Evolutionary conservation across 2,329 filamentous ascomycete genomes (phyloP), one percentile per base, ranked within the genome.

Genomic region (Sordariomycetes sp.): DNA sequence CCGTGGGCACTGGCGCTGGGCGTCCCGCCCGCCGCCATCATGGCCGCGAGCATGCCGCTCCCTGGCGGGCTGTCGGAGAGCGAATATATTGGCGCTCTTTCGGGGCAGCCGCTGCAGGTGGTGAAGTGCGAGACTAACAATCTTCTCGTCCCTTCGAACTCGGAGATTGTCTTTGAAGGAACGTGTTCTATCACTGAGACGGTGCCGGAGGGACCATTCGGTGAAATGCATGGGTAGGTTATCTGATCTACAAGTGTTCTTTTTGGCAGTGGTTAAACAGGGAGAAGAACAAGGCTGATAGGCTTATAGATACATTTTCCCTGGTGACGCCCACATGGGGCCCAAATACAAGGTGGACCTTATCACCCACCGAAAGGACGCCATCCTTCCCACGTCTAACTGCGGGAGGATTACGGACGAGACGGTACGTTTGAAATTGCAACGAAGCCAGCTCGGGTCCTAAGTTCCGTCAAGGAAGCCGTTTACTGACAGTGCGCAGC

Each of bases 41-140:
- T 80, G 67, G 75, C 74, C 0, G 65, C 74, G 0, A 69, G 67
- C 28, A 76, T 78, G 73, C 76, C 76, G 0, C 64, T 77, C n/a
- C 76, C 76, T 0, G 72, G 74, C 20, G 74, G 75, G 0, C 65
- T 78, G 0, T 72, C 70, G 0, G 77, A 80, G 62, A 71, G 70
- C 3, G 74, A 68, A 1, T 80, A 78, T 56, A 67, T 78, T 6
- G 76, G 76, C 1, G 70, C 75, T 0, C 66, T 80, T 56, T 68
- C 68, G 1, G 76, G 76, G 2, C 59, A 63, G 0, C 65, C 76
- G 0, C 58, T 79, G 6, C 72, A 79, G 35, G 61, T 80, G 0
- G 72, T 76, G 39, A 79, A 78, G 60, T 79, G 76, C 57, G 76
- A 79, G n/a, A 75, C 71, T 0, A 80, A 75, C 57, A 67, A 72